These are phyloP conservation scores for Aspergillus saccharolyticus DNA, from an alignment of 495 filamentous ascomycete species.

Conservation along the genomic window DNA sequence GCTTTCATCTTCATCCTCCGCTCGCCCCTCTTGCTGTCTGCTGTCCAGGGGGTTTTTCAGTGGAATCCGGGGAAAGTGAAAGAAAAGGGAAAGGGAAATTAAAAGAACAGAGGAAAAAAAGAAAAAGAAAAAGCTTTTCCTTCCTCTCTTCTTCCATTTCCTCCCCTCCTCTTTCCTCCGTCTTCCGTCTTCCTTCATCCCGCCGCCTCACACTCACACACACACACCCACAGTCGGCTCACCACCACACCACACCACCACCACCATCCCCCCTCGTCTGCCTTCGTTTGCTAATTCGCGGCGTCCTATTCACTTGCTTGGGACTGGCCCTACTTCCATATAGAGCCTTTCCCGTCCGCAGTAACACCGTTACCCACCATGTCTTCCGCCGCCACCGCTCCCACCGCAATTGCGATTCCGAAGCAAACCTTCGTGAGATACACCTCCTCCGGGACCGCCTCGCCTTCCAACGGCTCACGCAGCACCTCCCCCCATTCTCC, in stretches of 20 bases:
- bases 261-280: not conserved
- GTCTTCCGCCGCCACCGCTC: slow-evolving; percentile 28
- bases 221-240: not conserved
- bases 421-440: slow-evolving; percentile 25
- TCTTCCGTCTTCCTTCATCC: not conserved
- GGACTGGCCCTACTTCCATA: slow-evolving; percentile 28
- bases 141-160: slow-evolving; percentile 15
- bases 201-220: not conserved
- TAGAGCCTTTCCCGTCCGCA: slow-evolving; percentile 24
- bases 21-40: slow-evolving; percentile 19
- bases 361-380: slow-evolving; percentile 23
- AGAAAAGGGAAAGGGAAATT: slow-evolving; percentile 8
- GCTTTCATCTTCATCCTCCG: slow-evolving; percentile 28
- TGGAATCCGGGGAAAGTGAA: slow-evolving; percentile 36
- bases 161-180: slow-evolving; percentile 6
- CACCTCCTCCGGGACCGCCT: slow-evolving; percentile 25
- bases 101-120: too few species aligned
- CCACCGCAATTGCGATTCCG: slow-evolving; percentile 13
- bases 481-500: slow-evolving; percentile 33
- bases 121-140: slow-evolving; percentile 17
- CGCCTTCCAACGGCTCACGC: slow-evolving; percentile 26
- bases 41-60: slow-evolving; percentile 11
- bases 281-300: not conserved
- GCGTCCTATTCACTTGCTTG: not conserved
- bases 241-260: not conserved